Percentiles rank a stretch among this genome's conserved stretches.
These are phyloP conservation scores for Pseudocercospora fijiensis DNA, from an alignment of 2,329 filamentous ascomycete genomes.

Conservation along the genomic window DNA sequence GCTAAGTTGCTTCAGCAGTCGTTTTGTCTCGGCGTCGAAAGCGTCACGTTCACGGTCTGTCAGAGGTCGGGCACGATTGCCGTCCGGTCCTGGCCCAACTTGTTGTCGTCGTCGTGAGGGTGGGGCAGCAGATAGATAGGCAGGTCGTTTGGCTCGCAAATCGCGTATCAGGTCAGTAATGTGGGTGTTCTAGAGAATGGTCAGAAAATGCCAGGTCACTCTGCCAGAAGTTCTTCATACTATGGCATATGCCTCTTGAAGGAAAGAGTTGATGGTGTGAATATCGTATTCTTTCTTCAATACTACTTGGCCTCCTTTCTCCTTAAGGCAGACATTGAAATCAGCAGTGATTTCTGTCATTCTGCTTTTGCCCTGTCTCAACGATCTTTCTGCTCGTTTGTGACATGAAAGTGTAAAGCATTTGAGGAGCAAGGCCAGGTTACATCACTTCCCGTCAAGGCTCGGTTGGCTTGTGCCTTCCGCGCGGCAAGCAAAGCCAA, in stretches of 20 bases:
- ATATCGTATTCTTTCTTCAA: conserved; percentile 45
- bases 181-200: conserved; percentile 68
- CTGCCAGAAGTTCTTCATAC: conserved; percentile 52
- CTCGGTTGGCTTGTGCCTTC: not conserved
- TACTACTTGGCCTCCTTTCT: conserved; percentile 54
- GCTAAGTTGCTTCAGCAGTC: conserved; percentile 81
- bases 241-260: conserved; percentile 92
- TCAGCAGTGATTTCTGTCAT: conserved; percentile 63
- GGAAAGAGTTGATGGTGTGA: conserved; percentile 70
- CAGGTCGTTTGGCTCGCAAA: conserved; percentile 77
- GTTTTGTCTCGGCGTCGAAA: conserved; percentile 83
- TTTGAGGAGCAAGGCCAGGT: not conserved
- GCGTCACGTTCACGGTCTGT: conserved; percentile 81
- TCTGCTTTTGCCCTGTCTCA: not conserved
- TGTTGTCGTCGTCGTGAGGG: conserved; percentile 53
- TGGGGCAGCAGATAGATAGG: conserved; percentile 82
- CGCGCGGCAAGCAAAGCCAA: conserved; percentile 3
- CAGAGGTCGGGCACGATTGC: conserved; percentile 55
- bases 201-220: conserved; percentile 25
- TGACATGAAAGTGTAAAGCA: not conserved
- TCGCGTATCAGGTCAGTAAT: conserved; percentile 78
- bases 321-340: conserved; percentile 67
- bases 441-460: not conserved
- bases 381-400: not conserved
- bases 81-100: conserved; percentile 30